Evolutionary conservation across 192 early-diverging fungal species (phyloP), one percentile per base, ranked within the genome.

Genomic region (Phlyctochytrium arcticum): DNA sequence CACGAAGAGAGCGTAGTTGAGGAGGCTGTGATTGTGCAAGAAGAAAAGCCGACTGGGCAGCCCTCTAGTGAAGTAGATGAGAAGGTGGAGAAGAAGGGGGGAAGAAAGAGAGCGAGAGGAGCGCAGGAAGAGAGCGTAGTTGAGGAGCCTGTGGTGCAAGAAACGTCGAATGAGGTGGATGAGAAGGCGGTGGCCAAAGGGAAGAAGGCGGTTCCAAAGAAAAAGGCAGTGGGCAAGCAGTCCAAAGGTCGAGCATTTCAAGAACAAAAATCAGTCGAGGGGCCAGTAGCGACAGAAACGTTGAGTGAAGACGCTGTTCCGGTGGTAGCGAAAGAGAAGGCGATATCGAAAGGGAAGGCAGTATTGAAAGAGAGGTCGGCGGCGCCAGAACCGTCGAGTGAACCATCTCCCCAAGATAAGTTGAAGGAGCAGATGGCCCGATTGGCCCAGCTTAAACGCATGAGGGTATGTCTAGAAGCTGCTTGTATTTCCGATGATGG

Each of bases 391-490:
- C n/a, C n/a, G n/a, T n/a, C n/a, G 39, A n/a, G 39, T n/a, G 39
- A 42, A n/a, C 39, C 35, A 6, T 36, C 55, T 4, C 19, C 34
- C 4, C 17, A 57, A 27, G 33, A 34, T 12, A 63, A 63, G 31
- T 27, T 65, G 6, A 54, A 50, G 7, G 63, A 23, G 17, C 63
- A 42, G n/a, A 46, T 65, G 5, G 54, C 34, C 19, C 4, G 44
- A 23, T 26, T 65, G 8, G 27, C 36, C 26, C 39, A 65, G 19
- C 63, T 65, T 15, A 65, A 65, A 30, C n/a, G 24, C 3, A 17
- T 55, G 36, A 10, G 63, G 54, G 63, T 65, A 42, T 36, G 51
- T 36, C 21, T 54, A 36, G 8, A n/a, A n/a, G n/a, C 21, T 26
- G 50, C 50, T 9, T 24, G 3, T 27, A 48, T 19, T 44, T 19